Evolutionary conservation across 208 protist genomes (phyloP).

Genomic region (Leishmania braziliensis): DNA sequence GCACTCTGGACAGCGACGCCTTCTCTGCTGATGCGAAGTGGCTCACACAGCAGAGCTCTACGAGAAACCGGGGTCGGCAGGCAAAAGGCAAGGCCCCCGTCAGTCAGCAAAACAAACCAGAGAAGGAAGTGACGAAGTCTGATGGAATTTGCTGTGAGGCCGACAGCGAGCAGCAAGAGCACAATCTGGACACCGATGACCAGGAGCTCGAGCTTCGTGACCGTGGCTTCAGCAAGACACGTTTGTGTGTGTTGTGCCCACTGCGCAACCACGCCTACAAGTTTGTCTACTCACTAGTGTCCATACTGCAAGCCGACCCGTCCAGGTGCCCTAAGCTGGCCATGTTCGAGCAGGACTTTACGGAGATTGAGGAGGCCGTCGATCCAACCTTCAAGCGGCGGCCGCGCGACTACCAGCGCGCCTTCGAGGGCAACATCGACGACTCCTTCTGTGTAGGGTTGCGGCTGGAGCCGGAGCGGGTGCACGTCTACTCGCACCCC

Average conservation of each 20-base stretch:
- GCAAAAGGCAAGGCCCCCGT: not conserved
- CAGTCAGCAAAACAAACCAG: not conserved
- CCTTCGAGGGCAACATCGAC: slow-evolving; percentile 96
- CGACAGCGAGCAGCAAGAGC: slow-evolving; percentile 16
- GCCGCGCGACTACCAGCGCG: slow-evolving; percentile 88
- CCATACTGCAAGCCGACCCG: slow-evolving; percentile 62
- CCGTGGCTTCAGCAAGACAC: slow-evolving; percentile 94
- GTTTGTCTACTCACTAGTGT: slow-evolving; percentile 87
- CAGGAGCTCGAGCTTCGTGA: slow-evolving; percentile 88
- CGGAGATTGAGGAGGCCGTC: slow-evolving; percentile 83
- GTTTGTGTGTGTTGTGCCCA: slow-evolving; percentile 93
- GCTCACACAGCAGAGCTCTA: not conserved
- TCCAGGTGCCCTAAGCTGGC: slow-evolving; percentile 72
- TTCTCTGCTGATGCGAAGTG: not conserved
- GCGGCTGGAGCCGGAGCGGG: slow-evolving; percentile 56
- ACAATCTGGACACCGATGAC: slow-evolving; percentile 24
- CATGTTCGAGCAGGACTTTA: slow-evolving; percentile 88
- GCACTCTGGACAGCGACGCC: not conserved
- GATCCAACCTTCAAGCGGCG: slow-evolving; percentile 86
- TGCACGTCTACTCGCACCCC: slow-evolving; percentile 91
- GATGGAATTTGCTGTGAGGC: slow-evolving; percentile 1
- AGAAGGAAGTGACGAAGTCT: not conserved
- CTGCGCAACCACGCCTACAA: slow-evolving; percentile 92
- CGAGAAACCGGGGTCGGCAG: not conserved
- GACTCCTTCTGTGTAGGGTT: slow-evolving; percentile 96